Evolutionary conservation across 176 grass and related monocot genomes (phyloP).

Genomic region (Triticum turgidum): DNA sequence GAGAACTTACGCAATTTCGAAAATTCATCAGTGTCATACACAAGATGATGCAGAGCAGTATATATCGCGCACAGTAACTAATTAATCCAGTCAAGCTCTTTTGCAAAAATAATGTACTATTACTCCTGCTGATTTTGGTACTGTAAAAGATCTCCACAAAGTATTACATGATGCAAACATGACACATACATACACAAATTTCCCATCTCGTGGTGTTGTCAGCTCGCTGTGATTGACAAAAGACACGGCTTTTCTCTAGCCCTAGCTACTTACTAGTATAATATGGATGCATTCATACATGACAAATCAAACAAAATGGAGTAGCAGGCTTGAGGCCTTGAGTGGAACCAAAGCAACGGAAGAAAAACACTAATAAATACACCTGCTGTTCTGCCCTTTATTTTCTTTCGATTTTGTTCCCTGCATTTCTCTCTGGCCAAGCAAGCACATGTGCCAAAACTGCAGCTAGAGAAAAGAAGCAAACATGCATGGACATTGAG

Average conservation of each 20-base stretch:
- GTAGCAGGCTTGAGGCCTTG: neutral
- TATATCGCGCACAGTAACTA: too few species aligned
- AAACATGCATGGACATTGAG: neutral
- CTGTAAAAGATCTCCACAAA: neutral
- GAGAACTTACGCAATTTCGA: too few species aligned
- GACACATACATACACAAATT: neutral
- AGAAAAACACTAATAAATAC: neutral
- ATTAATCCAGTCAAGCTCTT: neutral
- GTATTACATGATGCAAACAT: neutral
- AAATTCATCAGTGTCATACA: too few species aligned
- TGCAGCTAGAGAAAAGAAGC: slow-evolving; percentile 37
- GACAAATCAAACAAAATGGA: neutral
- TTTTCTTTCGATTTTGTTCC: neutral
- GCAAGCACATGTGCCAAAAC: slow-evolving; percentile 78
- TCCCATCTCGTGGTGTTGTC: neutral
- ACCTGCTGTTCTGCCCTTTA: neutral
- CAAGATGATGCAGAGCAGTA: too few species aligned
- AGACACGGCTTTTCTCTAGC: neutral
- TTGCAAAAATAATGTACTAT: neutral
- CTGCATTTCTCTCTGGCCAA: slow-evolving; percentile 54
- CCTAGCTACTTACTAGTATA: slow-evolving; percentile 3
- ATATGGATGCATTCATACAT: neutral
- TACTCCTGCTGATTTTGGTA: neutral
- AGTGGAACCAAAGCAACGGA: slow-evolving; percentile 36
- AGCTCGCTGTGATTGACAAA: neutral